Evolutionary conservation across 129 eudicot species (phyloP).

Genomic region (Dittrichia graveolens): DNA sequence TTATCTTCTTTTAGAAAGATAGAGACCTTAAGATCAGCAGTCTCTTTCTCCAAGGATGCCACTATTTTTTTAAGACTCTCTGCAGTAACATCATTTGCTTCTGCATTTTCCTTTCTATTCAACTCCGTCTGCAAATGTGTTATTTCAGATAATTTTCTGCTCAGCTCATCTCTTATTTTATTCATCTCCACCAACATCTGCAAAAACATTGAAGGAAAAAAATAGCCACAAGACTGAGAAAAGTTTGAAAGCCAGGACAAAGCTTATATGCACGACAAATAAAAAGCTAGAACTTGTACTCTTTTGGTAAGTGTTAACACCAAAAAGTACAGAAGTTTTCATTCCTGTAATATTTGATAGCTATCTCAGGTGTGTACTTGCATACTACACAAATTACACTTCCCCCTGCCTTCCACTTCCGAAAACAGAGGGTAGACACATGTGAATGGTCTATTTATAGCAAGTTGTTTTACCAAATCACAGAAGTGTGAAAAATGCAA

Average conservation of each 20-base stretch:
- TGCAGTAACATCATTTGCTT: slow-evolving; percentile 41
- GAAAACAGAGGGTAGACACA: slow-evolving; percentile 10
- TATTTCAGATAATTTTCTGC: slow-evolving; percentile 62
- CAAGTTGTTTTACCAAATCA: background rate
- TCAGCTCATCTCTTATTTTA: slow-evolving; percentile 60
- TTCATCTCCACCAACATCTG: slow-evolving; percentile 67
- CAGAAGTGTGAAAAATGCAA: slow-evolving; percentile 5
- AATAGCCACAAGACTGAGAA: background rate
- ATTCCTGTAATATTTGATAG: background rate
- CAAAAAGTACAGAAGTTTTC: background rate
- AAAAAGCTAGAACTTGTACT: slow-evolving; percentile 1
- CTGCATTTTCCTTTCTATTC: slow-evolving; percentile 50
- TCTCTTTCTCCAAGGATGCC: slow-evolving; percentile 67
- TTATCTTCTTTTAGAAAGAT: slow-evolving; percentile 11
- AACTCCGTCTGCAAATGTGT: slow-evolving; percentile 65
- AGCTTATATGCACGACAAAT: slow-evolving; percentile 10
- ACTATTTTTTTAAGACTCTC: slow-evolving; percentile 56
- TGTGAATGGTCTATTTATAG: slow-evolving; percentile 9
- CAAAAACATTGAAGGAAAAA: slow-evolving; percentile 9
- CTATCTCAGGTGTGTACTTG: background rate
- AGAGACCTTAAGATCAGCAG: slow-evolving; percentile 62
- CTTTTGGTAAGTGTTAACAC: background rate
- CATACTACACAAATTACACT: background rate
- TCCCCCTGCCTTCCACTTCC: slow-evolving; percentile 7
- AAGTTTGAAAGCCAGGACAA: background rate